A percentile compares a stretch with the other conserved stretches of the same genome.
Conservation (phyloP, 129 eudicot genomes). For the Saussurea involucrata region DNA sequence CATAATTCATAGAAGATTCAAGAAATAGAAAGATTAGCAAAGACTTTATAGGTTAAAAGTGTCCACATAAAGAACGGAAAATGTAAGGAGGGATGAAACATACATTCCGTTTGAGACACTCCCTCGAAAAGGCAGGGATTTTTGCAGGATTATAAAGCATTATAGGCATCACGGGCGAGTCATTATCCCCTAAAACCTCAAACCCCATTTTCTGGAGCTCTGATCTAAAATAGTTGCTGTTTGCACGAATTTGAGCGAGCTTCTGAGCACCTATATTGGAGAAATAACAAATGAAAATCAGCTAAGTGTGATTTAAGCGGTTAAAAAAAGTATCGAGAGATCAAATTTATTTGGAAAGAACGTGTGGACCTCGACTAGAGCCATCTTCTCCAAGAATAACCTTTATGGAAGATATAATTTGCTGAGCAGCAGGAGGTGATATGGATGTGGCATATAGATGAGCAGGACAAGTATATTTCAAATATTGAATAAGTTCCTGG, state of each 20-base stretch:
- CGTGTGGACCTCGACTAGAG: slow-evolving; percentile 72
- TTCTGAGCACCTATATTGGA: slow-evolving; percentile 73
- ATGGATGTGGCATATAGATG: slow-evolving; percentile 90
- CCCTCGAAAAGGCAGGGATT: slow-evolving; percentile 97
- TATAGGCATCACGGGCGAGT: slow-evolving; percentile 94
- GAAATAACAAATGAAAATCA: background rate
- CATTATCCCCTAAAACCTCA: slow-evolving; percentile 96
- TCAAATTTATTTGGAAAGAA: background rate
- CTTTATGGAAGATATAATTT: slow-evolving; percentile 80
- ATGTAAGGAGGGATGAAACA: background rate
- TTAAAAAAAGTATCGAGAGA: background rate
- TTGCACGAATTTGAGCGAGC: slow-evolving; percentile 90
- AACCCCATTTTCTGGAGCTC: slow-evolving; percentile 95
- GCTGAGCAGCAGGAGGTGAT: slow-evolving; percentile 98
- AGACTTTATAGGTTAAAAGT: background rate
- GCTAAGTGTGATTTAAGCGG: background rate
- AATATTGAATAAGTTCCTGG: slow-evolving; percentile 84
- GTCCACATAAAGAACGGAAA: background rate
- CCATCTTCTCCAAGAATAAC: slow-evolving; percentile 97
- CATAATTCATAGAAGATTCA: background rate
- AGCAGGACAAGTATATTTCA: slow-evolving; percentile 85
- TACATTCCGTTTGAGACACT: slow-evolving; percentile 87
- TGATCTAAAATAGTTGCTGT: slow-evolving; percentile 93
- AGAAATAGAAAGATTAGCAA: background rate
- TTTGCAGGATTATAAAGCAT: slow-evolving; percentile 97